Base-by-base conservation (phyloP, 768 basidiomycete genomes). In the Auricularia cornea region DNA sequence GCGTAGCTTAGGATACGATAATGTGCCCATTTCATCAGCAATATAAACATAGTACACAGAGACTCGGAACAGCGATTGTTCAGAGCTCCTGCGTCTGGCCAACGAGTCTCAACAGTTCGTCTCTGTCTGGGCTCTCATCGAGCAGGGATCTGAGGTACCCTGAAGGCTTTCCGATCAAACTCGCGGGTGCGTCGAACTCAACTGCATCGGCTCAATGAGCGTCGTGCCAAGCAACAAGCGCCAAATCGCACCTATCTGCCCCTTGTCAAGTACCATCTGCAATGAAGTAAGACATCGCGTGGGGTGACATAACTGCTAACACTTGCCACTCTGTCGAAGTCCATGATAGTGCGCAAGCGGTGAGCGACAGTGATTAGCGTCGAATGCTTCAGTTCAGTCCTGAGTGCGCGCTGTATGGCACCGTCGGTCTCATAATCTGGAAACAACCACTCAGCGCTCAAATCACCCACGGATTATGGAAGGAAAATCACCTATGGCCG, bases 241-340 rank as follows among this genome's bases (percentile, higher is more conserved):
- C 38, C 8, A 40, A 8, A 20, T 48, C n/a, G n/a, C 29, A 32
- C 54, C 54, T 8, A 85, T 60, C 54, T 74, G 75, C 18, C 85
- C 84, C 30, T 76, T 78, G 61, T 83, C 83, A n/a, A 86, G 72
- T 40, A 81, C 79, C 75, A 86, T 76, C 79, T 81, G 44, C 35
- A 54, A 31, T 4, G 26, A 20, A 14, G 31, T 48, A 60, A 29
- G 28, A 8, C 32, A 44, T 30, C 59, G 48, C 56, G 33, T 23
- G n/a, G 48, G 59, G 35, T 23, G 18, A 60, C n/a, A n/a, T 23
- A 44, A 56, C 8, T 11, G 28, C 5, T 6, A 38, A 29, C 11
- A 18, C 44, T 8, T 41, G 52, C 35, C 57, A 78, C 74, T 65
- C 74, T 73, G 65, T 78, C 77, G 48, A 73, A 74, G 64, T 76